Percentiles rank a stretch among this genome's conserved stretches.
Conservation (phyloP, 2,329 filamentous ascomycete species). For the Pyricularia pennisetigena region DNA sequence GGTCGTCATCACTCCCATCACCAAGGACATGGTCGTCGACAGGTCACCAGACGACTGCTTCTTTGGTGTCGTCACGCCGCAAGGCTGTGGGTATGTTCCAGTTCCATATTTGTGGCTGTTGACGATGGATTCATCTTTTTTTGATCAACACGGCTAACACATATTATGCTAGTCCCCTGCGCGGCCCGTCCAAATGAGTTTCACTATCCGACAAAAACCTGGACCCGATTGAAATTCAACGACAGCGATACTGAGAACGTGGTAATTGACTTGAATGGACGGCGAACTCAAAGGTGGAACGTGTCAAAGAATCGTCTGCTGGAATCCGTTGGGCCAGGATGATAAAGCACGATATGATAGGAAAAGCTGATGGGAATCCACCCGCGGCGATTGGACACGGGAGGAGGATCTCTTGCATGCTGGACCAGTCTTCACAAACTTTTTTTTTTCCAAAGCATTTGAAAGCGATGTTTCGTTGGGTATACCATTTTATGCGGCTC, state of each 20-base stretch:
- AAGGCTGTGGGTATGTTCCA: slow-evolving; percentile 44
- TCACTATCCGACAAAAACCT: not conserved
- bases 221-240: not conserved
- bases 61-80: slow-evolving; percentile 44
- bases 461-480: not conserved
- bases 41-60: slow-evolving; percentile 40
- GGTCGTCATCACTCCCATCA: slow-evolving; percentile 45
- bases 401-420: not conserved
- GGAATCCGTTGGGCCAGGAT: not conserved
- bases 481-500: not conserved
- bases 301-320: not conserved
- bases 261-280: not conserved
- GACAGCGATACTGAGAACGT: not conserved
- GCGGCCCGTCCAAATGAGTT: not conserved
- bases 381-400: not conserved
- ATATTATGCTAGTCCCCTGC: not conserved
- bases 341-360: not conserved
- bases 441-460: not conserved
- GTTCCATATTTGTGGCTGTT: not conserved
- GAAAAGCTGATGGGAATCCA: not conserved
- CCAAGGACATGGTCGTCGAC: slow-evolving; percentile 38
- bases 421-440: not conserved
- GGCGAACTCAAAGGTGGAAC: not conserved
- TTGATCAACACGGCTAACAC: not conserved
- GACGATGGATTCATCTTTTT: not conserved